Conservation (phyloP, 306 rosid species). For the Ammopiptanthus mongolicus region DNA sequence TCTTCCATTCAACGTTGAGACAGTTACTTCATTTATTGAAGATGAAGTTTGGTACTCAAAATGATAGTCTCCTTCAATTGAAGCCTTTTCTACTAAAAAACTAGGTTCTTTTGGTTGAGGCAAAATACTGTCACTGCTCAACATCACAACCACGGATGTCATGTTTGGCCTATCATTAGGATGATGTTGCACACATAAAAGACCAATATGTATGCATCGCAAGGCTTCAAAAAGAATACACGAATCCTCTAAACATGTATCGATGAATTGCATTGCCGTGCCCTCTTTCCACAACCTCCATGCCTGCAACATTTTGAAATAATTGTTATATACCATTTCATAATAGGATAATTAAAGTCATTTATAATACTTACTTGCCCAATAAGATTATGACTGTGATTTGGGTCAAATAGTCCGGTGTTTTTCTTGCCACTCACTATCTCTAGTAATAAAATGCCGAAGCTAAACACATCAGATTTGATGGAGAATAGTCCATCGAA, state of each 20-base stretch:
- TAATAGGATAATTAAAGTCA: neutral
- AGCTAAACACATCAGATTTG: slow-evolving; percentile 16
- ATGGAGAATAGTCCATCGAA: neutral
- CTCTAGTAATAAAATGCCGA: neutral
- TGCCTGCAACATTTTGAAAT: neutral
- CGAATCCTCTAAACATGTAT: neutral
- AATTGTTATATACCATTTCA: neutral
- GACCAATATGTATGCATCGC: slow-evolving; percentile 12
- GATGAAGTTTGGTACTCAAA: neutral
- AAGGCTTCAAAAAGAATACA: neutral
- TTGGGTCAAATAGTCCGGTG: neutral
- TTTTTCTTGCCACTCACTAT: slow-evolving; percentile 17
- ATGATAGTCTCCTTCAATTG: neutral
- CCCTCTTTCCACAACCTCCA: slow-evolving; percentile 11
- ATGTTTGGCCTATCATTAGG: slow-evolving; percentile 20
- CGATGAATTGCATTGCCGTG: neutral
- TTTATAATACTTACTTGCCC: neutral
- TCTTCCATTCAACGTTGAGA: neutral
- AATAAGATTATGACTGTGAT: neutral
- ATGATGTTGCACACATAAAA: slow-evolving; percentile 12
- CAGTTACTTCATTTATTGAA: neutral
- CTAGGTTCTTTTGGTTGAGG: neutral
- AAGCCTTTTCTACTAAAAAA: neutral
- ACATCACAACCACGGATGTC: neutral
- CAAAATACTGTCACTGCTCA: neutral